Evolutionary conservation across 163 green algal species (phyloP), one percentile per base, ranked within the genome.

Genomic region (Scenedesmus sp.): DNA sequence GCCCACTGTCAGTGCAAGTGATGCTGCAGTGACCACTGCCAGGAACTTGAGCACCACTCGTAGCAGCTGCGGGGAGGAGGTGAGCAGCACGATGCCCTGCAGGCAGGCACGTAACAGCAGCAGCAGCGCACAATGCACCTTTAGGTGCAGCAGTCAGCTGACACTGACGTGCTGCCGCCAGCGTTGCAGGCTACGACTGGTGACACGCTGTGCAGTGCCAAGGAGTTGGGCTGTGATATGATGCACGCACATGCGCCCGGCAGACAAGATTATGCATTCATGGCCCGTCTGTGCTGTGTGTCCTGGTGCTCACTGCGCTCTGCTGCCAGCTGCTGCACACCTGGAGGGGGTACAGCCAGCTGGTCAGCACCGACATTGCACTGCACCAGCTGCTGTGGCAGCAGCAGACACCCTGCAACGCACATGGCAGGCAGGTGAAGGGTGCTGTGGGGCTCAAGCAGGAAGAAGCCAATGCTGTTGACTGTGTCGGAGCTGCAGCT

Each of bases 301-400:
- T 46, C 34, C 66, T 76, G 16, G 66, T 26, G 66, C 66, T 76
- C 16, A 16, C 34, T 46, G 34, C 34, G 34, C 34, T 46, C n/a
- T 76, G 2, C 15, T 76, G 10, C 12, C 62, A 70, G 10, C 9
- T 23, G 66, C 16, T 18, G 7, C 18, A 6, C 18, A 76, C 66
- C 66, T 76, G 66, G 18, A 92, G 60, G 12, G 88, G 88, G 34
- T 92, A 92, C 10, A 82, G 10, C 79, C 88, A 92, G 60, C 76
- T 60, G 57, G 60, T 88, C 9, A 88, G 64, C 6, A 87, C 23
- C 34, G 57, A 70, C 77, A 91, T 91, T 26, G 18, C 15, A 52
- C 54, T 34, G 4, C 6, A 18, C 2, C 66, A 34, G 66, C 16
- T 26, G 16, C 2, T 7, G n/a, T 16, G n/a, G 66, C 66, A 34